Evolutionary conservation across 768 basidiomycete species (phyloP).

Genomic region (Auricularia auricula-judae): DNA sequence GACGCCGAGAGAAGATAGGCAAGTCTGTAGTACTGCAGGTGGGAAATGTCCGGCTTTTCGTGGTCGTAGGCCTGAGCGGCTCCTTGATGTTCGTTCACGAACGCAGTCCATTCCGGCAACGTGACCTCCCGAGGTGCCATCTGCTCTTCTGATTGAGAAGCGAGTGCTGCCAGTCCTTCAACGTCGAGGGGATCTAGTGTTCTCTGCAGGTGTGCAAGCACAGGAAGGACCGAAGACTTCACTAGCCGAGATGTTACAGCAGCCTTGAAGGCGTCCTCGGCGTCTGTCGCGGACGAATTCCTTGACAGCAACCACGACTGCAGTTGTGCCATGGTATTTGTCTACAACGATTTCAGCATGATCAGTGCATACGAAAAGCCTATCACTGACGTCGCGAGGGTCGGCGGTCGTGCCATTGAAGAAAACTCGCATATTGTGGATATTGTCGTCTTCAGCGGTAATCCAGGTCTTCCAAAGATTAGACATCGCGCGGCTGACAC

Average conservation of each 20-base stretch:
- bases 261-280: constrained; percentile 29
- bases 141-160: constrained; percentile 4
- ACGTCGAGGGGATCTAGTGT: constrained; percentile 76
- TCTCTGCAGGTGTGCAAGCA: constrained; percentile 53
- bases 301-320: neutral
- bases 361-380: neutral
- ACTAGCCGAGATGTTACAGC: constrained; percentile 39
- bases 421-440: constrained; percentile 82
- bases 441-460: constrained; percentile 38
- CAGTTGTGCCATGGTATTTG: neutral
- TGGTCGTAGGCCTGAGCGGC: constrained; percentile 18
- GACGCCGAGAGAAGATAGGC: constrained; percentile 83
- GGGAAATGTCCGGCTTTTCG: constrained; percentile 24
- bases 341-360: neutral
- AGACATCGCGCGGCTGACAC: constrained; percentile 54
- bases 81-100: constrained; percentile 43
- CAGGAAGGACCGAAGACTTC: constrained; percentile 39
- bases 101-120: constrained; percentile 53
- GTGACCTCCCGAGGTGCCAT: constrained; percentile 23
- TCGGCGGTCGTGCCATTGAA: constrained; percentile 46
- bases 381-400: constrained; percentile 43
- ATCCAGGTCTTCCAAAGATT: constrained; percentile 68
- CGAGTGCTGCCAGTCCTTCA: constrained; percentile 48
- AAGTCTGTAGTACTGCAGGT: constrained; percentile 52
- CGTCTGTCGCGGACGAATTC: neutral